Base-by-base conservation (phyloP, 495 filamentous ascomycete species). In the Lasiosphaeriaceae sp. region DNA sequence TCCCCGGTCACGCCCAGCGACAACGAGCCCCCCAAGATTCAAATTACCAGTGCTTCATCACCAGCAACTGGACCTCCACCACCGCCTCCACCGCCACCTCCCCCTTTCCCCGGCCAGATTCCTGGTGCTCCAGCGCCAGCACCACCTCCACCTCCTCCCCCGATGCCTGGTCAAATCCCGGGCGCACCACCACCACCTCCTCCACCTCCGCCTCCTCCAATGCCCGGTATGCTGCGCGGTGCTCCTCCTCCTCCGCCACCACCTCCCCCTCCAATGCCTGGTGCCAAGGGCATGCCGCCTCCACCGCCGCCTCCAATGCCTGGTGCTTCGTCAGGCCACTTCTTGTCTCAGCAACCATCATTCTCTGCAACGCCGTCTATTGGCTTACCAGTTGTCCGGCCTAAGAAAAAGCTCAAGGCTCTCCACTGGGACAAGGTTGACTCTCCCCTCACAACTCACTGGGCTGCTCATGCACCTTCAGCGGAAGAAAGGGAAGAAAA, bases 351-450 rank as follows among this genome's bases (percentile, higher is more conserved):
- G 43, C 77, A 72, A 53, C 65, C 64, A 6, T 55, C 63, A 16
- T 69, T 76, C 51, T 55, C 60, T 1, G 51, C 71, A 0, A 46
- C 64, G 19, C 55, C 71, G 11, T 66, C 70, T 16, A 74, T 84
- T 46, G 75, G 80, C 43, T 76, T 90, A 66, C 83, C 90, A 26
- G 88, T 89, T 61, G 89, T 89, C 23, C 80, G 93, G 61, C 92
- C 95, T 31, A 97, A 96, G 81, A 97, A 95, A 85, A 98, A 97
- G 74, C 89, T 98, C 65, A 98, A 98, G 83, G 92, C 94, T 35
- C 82, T 98, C 58, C 94, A 98, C 76, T 98, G 94, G 94, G 94
- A 98, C 68, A 98, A 98, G 74, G 89, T 98, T 37, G 94, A 98
- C 71, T 80, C 90, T 50, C 89, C 91, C 16, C 86, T 96, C 67